Evolutionary conservation across 1,284 basidiomycete species (phyloP), one percentile per base, ranked within the genome.

Genomic region (Ustilago tritici): DNA sequence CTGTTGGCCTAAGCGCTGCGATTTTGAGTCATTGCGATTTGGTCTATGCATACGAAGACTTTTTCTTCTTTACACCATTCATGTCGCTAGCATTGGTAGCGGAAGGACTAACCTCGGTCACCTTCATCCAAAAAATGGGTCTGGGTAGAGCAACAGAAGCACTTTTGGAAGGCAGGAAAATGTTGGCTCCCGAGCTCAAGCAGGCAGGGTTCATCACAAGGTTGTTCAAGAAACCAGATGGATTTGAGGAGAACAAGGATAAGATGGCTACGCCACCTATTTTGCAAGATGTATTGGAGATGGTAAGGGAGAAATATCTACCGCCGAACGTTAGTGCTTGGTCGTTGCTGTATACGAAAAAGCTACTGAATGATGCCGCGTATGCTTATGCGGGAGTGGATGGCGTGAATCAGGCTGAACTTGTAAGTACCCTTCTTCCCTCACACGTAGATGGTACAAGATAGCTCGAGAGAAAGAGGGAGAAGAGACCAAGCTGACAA

Each of bases 51-150:
- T 75, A 70, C 58, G 61, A 76, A 14, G 70, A 82, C 59, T 82
- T 82, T 59, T 82, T 74, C 70, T 64, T 82, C 50, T 70, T 70
- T 40, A 74, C 70, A 2, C 80, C 80, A 11, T 82, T 82, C 68
- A 80, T 62, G 57, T 69, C 66, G 14, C 73, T 82, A 6, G 70
- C 76, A 1, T 59, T 82, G 3, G 80, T 82, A 19, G 70, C 71
- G 7, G 80, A 82, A 40, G 80, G 78, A 0, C 38, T 74, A 6
- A 65, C 78, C 3, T 74, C 66, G 3, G 57, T 78, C 38, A 78
- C 75, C 0, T 81, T 81, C 38, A 64, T 76, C 46, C 56, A 67
- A 31, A 63, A 55, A 19, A 77, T 80, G 72, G 80, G 80, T 2
- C 54, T 80, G 8, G 80, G 80, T 12, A 59, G 69, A 38, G 80